phyloP scores from a whole-genome alignment of 2,329 filamentous ascomycete species.

The Cadophora malorum region DNA sequence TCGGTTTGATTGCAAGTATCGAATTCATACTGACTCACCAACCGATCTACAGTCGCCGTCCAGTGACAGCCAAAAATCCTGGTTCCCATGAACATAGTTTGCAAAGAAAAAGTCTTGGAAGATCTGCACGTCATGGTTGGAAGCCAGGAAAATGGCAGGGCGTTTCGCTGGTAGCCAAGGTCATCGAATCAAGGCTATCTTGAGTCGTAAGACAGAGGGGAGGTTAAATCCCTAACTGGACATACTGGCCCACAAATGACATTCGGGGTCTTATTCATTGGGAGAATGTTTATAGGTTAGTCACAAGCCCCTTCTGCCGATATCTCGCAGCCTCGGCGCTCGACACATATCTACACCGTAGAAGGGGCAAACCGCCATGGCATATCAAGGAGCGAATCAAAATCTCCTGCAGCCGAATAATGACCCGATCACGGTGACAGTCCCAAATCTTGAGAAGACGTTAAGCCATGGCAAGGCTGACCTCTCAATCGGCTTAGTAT shows the following conservation, averaged over 20 bases:
- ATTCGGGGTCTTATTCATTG: conserved; percentile 12
- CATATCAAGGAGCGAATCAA: conserved; percentile 15
- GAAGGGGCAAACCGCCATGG: conserved; percentile 29
- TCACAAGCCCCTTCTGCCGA: conserved; percentile 21
- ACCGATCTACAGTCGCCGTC: neutral
- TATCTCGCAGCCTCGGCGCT: conserved; percentile 5
- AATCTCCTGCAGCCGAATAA: neutral
- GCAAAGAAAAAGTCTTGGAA: conserved; percentile 10
- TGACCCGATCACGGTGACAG: conserved; percentile 11
- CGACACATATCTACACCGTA: conserved; percentile 24
- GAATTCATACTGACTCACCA: neutral
- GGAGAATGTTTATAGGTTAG: conserved; percentile 15
- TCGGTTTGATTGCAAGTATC: neutral
- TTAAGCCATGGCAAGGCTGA: conserved; percentile 28
- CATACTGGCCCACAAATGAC: conserved; percentile 16
- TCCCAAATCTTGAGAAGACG: conserved; percentile 10
- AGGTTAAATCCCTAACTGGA: neutral
- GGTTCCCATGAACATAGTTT: neutral
- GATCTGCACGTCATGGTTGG: conserved; percentile 19
- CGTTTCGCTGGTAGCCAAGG: conserved; percentile 17
- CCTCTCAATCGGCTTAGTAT: conserved; percentile 13
- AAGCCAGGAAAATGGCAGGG: conserved; percentile 10
- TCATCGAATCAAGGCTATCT: conserved; percentile 22
- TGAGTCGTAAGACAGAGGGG: conserved; percentile 17
- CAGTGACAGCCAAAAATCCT: neutral